phyloP scores from a whole-genome alignment of 2,329 filamentous ascomycete species.

The Ophiocordyceps camponoti-rufipedis region DNA sequence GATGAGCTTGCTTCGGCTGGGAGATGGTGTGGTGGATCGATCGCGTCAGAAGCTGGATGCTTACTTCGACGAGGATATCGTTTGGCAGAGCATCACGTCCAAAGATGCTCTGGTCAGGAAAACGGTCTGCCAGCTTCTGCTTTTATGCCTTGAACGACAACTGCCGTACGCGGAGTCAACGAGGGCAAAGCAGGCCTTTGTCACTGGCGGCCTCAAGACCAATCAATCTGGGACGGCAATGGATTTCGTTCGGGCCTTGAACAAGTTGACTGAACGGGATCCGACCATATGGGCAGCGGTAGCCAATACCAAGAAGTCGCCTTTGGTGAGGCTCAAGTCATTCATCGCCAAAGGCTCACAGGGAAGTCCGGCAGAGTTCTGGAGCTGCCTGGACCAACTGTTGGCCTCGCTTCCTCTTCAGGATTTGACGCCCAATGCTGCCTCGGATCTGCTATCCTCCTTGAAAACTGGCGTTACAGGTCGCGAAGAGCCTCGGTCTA shows the following conservation, averaged over 20 bases:
- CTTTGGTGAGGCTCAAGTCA: conserved; percentile 38
- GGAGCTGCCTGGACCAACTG: conserved; percentile 48
- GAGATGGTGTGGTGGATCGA: conserved; percentile 35
- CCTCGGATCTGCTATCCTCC: conserved; percentile 43
- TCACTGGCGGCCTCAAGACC: conserved; percentile 55
- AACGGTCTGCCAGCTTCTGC: conserved; percentile 31
- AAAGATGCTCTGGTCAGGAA: conserved; percentile 36
- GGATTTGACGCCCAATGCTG: conserved; percentile 25
- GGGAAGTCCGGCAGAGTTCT: conserved; percentile 52
- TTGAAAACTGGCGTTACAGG: conserved; percentile 53
- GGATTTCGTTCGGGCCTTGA: conserved; percentile 50
- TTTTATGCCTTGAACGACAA: conserved; percentile 26
- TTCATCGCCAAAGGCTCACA: conserved; percentile 78
- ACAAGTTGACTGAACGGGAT: conserved; percentile 42
- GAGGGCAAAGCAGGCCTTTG: conserved; percentile 37
- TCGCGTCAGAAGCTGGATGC: conserved; percentile 42
- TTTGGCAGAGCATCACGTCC: conserved; percentile 50
- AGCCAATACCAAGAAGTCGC: conserved; percentile 29
- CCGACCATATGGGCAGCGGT: conserved; percentile 55
- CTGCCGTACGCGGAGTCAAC: conserved; percentile 29
- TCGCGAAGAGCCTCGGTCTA: conserved; percentile 55
- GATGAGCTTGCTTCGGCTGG: conserved; percentile 30
- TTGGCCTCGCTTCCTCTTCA: conserved; percentile 39
- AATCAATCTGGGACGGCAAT: conserved; percentile 57
- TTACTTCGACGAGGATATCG: conserved; percentile 45